Base-by-base conservation (phyloP, 2,329 filamentous ascomycete genomes). In the Rhynchosporium secalis region DNA sequence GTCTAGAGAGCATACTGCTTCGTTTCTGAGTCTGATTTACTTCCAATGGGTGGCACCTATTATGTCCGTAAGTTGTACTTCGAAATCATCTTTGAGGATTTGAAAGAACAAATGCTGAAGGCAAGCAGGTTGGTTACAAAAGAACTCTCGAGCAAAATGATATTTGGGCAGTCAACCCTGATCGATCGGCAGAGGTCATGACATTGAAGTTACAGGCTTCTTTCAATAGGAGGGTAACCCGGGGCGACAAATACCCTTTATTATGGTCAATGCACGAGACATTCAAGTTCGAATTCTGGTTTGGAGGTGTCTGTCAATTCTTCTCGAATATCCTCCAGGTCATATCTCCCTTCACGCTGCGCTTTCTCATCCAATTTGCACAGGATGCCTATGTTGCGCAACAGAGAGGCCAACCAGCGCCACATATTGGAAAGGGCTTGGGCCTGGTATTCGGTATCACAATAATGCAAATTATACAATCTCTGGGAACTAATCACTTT, bases 41-140 rank as follows among this genome's bases (percentile, higher is more conserved):
- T 98, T 96, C 73, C 86, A 92, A 74, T 98, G 94, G 94, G 94
- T 97, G 82, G 86, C 86, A 0, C 88, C 91, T 1, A 73, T 98
- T 60, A 98, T 98, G 93, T 81, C 77, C 66, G 88, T 89, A 75
- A 77, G 84, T 79, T 13, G 13, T 46, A 26, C 20, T 6, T 20
- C n/a, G 3, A 45, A 4, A 12, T 5, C 15, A 12, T 28, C 20
- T 6, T 20, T 7, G 3, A 46, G 12, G 13, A 4, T 51, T 7
- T 57, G 45, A 15, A 15, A 26, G 59, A 28, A 13, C 36, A 36
- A 38, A 46, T 66, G 47, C 68, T 74, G 60, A 71, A 60, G 7
- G 46, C 12, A n/a, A 29, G 31, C 58, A 91, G 87, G 84, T 86
- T 45, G 95, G 95, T 41, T 98, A 97, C 76, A 87, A 91, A 72